phyloP scores from a whole-genome alignment of 2,329 filamentous ascomycete genomes.

The Ophiosphaerella narmari region DNA sequence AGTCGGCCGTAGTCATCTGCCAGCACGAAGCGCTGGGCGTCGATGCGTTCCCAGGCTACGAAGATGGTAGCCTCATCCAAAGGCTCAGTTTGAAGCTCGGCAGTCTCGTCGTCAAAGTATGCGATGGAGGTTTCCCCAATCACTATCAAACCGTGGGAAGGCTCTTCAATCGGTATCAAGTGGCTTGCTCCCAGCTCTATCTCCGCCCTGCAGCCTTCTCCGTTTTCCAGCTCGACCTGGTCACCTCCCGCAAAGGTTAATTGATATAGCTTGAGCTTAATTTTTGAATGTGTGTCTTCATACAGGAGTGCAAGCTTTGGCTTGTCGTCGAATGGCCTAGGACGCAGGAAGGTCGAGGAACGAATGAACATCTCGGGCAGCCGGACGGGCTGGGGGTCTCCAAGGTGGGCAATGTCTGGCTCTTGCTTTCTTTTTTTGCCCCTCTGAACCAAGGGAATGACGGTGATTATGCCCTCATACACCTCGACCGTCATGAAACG shows the following conservation, averaged over 20 bases:
- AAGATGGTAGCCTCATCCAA: constrained; percentile 81
- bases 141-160: constrained; percentile 56
- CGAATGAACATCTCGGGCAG: constrained; percentile 70
- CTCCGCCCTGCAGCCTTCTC: constrained; percentile 56
- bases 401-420: constrained; percentile 60
- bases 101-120: constrained; percentile 80
- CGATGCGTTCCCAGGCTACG: constrained; percentile 86
- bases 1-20: constrained; percentile 89
- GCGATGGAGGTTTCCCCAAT: constrained; percentile 70
- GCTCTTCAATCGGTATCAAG: constrained; percentile 64
- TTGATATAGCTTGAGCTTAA: constrained; percentile 60
- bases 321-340: constrained; percentile 53
- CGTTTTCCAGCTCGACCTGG: constrained; percentile 59
- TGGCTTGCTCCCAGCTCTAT: constrained; percentile 65
- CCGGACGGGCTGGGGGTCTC: constrained; percentile 64
- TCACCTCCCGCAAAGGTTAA: constrained; percentile 58
- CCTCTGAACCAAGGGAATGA: constrained; percentile 63
- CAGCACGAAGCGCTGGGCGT: constrained; percentile 81
- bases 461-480: constrained; percentile 69
- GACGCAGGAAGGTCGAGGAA: constrained; percentile 68
- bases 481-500: constrained; percentile 69
- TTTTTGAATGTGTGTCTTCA: constrained; percentile 63
- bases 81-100: constrained; percentile 66
- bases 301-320: constrained; percentile 69
- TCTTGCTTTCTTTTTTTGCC: constrained; percentile 57